Conservation (phyloP, 139 green algal species). For the Picochlorum sp. region DNA sequence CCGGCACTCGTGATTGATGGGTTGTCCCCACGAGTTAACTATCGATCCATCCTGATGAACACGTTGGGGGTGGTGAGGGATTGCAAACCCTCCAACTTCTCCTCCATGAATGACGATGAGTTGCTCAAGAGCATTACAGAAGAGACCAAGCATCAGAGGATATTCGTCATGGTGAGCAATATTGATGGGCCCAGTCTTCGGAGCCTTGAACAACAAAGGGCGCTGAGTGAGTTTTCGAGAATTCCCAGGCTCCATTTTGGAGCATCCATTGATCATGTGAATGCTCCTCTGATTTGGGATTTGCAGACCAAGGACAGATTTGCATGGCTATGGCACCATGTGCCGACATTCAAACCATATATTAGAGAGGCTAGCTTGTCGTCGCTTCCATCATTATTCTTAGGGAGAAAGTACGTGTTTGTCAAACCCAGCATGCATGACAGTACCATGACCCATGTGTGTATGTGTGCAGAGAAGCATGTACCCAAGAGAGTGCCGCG, state of each 20-base stretch:
- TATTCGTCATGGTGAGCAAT: constrained; percentile 72
- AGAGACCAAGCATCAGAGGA: constrained; percentile 11
- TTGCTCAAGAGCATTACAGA: constrained; percentile 25
- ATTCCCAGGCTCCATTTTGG: constrained; percentile 56
- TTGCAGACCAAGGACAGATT: constrained; percentile 38
- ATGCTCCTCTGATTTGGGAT: constrained; percentile 75
- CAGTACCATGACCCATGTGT: not conserved
- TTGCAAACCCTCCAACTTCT: constrained; percentile 1
- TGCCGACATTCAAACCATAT: constrained; percentile 66
- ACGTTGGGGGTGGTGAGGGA: constrained; percentile 8
- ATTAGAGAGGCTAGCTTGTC: constrained; percentile 23
- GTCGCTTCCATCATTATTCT: constrained; percentile 38
- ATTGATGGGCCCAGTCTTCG: constrained; percentile 74
- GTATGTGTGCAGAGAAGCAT: constrained; percentile 29
- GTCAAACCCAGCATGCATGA: not conserved
- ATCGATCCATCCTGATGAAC: constrained; percentile 35
- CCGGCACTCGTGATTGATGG: constrained; percentile 7
- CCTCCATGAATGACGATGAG: not conserved
- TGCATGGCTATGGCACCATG: constrained; percentile 62
- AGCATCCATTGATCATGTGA: constrained; percentile 74
- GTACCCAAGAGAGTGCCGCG: constrained; percentile 33
- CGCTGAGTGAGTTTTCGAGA: constrained; percentile 56
- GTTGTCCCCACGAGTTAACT: constrained; percentile 40
- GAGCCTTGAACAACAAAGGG: constrained; percentile 37
- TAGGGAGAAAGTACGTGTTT: constrained; percentile 18